Base-by-base conservation (phyloP, 768 basidiomycete genomes). In the Naganishia friedmannii region DNA sequence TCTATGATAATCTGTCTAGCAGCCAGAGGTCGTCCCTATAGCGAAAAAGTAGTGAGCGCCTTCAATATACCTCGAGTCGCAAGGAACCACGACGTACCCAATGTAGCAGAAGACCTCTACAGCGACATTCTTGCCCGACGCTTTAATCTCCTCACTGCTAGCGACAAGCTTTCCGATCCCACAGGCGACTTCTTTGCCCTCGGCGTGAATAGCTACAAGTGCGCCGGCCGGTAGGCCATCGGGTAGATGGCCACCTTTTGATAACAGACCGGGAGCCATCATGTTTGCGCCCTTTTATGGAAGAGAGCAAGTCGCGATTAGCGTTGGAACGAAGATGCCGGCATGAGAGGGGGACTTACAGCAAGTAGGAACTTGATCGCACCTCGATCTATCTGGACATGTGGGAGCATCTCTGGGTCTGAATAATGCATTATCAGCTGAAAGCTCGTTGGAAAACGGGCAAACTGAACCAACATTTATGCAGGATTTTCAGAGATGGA, bases 321-420 rank as follows among this genome's bases (percentile, higher is more conserved):
- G 31, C 32, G 17, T 23, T 5, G n/a, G 26, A 17, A 21, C 32
- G 15, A 23, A 23, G 48, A 17, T 39, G 19, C 17, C 31, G 42
- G 9, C 6, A 63, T 0, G 65, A 55, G 28, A 15, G 4, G 12
- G 37, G 10, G 10, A 80, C 83, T 72, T 48, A 83, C 96, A 13
- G 88, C 89, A 55, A 99, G 87, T 46, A 99, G 86, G 82, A 97
- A 99, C 39, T 94, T 91, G 83, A 99, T 99, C 66, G 96, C 96
- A 58, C 96, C 96, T 63, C 95, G 89, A 84, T 99, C 96, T 57
- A 98, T 86, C 73, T 88, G 87, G 58, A 95, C 93, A 75, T 85
- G 88, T 5, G 94, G 92, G 37, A 98, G 86, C 73, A 98, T 84
- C 76, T 86, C 89, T 9, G 96, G 96, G 84, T 96, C 95, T 99